These are phyloP conservation scores for Penicillium expansum DNA, from an alignment of 2,329 filamentous ascomycete genomes.

Conservation along the genomic window DNA sequence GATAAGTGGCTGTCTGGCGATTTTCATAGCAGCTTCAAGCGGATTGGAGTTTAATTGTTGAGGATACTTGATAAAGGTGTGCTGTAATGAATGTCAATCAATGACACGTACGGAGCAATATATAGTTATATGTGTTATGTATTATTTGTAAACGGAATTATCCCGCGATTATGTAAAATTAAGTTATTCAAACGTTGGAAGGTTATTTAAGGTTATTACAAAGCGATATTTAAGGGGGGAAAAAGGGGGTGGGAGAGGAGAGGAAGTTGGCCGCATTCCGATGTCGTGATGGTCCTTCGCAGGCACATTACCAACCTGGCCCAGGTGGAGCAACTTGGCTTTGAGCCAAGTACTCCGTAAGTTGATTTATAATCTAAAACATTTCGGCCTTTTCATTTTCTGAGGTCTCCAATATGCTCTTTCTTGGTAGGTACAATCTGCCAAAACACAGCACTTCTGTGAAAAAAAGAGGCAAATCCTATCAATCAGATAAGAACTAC, in stretches of 20 bases:
- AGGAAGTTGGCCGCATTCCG: too few relatives aligned
- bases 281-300: too few relatives aligned
- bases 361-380: background rate
- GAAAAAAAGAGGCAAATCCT: too few relatives aligned
- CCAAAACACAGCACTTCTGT: too few relatives aligned
- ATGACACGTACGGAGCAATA: too few relatives aligned
- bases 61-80: background rate
- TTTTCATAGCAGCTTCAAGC: background rate
- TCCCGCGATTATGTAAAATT: background rate
- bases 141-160: background rate
- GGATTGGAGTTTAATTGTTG: background rate
- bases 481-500: too few relatives aligned
- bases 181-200: background rate
- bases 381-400: background rate
- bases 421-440: too few relatives aligned
- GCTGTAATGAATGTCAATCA: too few relatives aligned
- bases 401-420: background rate
- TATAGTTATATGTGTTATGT: too few relatives aligned
- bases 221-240: background rate
- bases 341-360: background rate
- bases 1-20: background rate
- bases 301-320: background rate
- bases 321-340: background rate
- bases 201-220: background rate
- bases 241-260: too few relatives aligned